Evolutionary conservation across 1,139 yeast species (phyloP), one percentile per base, ranked within the genome.

Genomic region (Spencermartinsiella ligniputridi): DNA sequence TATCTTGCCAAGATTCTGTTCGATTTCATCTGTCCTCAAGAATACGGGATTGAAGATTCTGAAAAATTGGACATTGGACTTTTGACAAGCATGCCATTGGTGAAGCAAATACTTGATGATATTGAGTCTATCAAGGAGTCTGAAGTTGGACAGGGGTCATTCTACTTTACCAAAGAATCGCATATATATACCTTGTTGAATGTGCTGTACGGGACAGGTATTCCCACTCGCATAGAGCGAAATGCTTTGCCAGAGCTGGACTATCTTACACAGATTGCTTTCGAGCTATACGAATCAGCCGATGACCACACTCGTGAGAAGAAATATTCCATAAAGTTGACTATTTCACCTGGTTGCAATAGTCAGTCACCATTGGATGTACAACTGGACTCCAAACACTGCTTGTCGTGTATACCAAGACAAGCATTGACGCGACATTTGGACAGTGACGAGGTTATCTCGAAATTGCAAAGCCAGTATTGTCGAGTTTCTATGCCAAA

Each of bases 21-120:
- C 68, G 99, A 94, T 67, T 92, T 92, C 59, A 89, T 94, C 43
- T 92, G 98, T 66, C 99, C 99, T 11, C 97, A 94, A 66, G 98
- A 94, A 62, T 94, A 94, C 61, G 99, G 99, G 52, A 94, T 94
- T 54, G 90, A 90, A 53, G 96, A 89, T 59, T 86, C 85, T 60
- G 98, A 94, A 63, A 94, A 94, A 62, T 74, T 94, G 50, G 98
- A 94, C 63, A 94, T 94, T 69, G 98, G 99, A 2, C 71, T 94
- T 49, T 72, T 94, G 55, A 94, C 99, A 0, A 88, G 97, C 1
- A 74, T 94, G 57, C 99, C 99, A 2, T 74, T 94, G 55, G 95
- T 97, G 1, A 86, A 82, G 63, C 96, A 88, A 66, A 85, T 94
- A 35, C 66, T 92, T 41, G 71, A 75, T 33, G 97, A 92, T 61